Evolutionary conservation across 192 early-diverging fungal genomes (phyloP).

Genomic region (Cladochytrium replicatum): DNA sequence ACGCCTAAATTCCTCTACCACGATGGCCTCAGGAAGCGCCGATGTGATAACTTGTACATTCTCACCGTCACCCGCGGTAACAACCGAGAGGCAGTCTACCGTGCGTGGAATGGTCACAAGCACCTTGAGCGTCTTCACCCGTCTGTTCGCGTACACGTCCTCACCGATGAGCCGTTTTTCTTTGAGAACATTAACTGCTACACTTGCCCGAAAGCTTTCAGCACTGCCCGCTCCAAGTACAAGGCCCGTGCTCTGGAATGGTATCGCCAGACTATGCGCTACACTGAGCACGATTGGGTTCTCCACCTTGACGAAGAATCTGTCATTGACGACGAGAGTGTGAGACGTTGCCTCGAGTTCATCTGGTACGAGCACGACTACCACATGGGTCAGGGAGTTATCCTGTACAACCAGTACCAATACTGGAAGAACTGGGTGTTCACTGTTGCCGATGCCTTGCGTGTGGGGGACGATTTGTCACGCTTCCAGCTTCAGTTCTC

Average conservation of each 20-base stretch:
- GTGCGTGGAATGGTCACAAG: slow-evolving; percentile 42
- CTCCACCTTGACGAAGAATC: slow-evolving; percentile 51
- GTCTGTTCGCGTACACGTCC: slow-evolving; percentile 43
- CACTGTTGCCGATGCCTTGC: slow-evolving; percentile 45
- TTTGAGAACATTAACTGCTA: slow-evolving; percentile 50
- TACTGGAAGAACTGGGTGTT: slow-evolving; percentile 49
- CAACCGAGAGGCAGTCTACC: slow-evolving; percentile 43
- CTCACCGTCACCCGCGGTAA: slow-evolving; percentile 48
- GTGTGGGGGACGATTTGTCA: slow-evolving; percentile 44
- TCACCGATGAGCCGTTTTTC: slow-evolving; percentile 48
- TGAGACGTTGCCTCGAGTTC: slow-evolving; percentile 32
- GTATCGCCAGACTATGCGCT: slow-evolving; percentile 45
- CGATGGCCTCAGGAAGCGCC: slow-evolving; percentile 14
- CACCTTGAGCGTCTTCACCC: slow-evolving; percentile 45
- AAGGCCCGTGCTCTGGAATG: slow-evolving; percentile 50
- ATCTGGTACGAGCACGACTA: slow-evolving; percentile 38
- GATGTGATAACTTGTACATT: slow-evolving; percentile 48
- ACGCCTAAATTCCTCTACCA: slow-evolving; percentile 10
- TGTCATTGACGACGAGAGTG: slow-evolving; percentile 43
- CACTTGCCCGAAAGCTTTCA: slow-evolving; percentile 43
- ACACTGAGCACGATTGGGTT: slow-evolving; percentile 47
- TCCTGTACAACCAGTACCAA: slow-evolving; percentile 49
- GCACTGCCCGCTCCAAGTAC: slow-evolving; percentile 32
- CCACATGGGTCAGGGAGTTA: slow-evolving; percentile 42
- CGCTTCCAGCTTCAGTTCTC: slow-evolving; percentile 52